These are phyloP conservation scores for Codiaeum variegatum DNA, from an alignment of 441 rosid genomes.

Conservation along the genomic window DNA sequence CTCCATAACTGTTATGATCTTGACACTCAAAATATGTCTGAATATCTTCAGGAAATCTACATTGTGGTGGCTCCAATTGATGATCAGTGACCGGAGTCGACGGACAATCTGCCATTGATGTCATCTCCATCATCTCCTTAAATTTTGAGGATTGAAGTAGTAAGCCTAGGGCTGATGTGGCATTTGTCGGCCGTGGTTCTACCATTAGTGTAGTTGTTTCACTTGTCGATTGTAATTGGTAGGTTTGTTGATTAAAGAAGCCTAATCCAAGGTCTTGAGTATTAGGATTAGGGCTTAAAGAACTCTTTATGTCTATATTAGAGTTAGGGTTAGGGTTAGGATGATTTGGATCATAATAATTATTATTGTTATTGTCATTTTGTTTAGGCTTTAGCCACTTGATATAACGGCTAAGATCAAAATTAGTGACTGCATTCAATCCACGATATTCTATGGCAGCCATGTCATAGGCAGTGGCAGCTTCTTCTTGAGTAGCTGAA, in stretches of 20 bases:
- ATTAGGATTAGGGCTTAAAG: constrained; percentile 6
- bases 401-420: constrained; percentile 39
- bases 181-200: constrained; percentile 34
- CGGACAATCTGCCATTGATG: constrained; percentile 32
- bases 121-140: constrained; percentile 70
- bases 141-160: constrained; percentile 57
- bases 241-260: constrained; percentile 30
- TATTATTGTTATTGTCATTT: neutral
- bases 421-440: constrained; percentile 75
- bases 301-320: neutral
- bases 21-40: constrained; percentile 66
- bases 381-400: constrained; percentile 42
- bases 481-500: constrained; percentile 87
- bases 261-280: constrained; percentile 26
- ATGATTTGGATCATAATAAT: constrained; percentile 16
- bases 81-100: constrained; percentile 20
- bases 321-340: constrained; percentile 10
- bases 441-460: constrained; percentile 86
- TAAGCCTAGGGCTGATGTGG: constrained; percentile 63
- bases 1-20: constrained; percentile 39
- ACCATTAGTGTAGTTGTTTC: constrained; percentile 5
- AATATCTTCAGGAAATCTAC: constrained; percentile 68
- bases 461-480: constrained; percentile 71
- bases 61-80: constrained; percentile 30
- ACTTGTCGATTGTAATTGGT: neutral